Conservation (phyloP, 805 yeast species). For the Citeromyces matritensis region DNA sequence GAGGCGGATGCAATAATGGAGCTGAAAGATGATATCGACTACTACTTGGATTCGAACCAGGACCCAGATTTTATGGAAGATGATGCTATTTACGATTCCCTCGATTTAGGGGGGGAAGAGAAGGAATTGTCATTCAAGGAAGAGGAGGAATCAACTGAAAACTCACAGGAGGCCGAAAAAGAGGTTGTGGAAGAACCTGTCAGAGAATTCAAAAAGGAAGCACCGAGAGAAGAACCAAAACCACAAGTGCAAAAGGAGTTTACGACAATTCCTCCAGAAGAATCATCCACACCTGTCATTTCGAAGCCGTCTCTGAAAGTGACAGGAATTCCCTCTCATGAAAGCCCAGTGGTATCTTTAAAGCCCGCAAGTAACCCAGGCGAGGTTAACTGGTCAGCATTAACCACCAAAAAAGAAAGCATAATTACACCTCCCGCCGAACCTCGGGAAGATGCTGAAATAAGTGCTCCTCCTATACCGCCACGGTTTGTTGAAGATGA, state of each 20-base stretch:
- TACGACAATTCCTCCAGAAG: no score
- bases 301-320: no score
- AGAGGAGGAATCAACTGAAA: slow-evolving; percentile 1
- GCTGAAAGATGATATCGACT: slow-evolving; percentile 79
- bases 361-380: not conserved
- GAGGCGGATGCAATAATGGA: slow-evolving; percentile 63
- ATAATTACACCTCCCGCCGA: no score
- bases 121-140: not conserved
- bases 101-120: slow-evolving; percentile 32
- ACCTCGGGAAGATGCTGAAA: no score
- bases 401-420: not conserved
- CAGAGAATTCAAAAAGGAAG: no score
- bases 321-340: no score
- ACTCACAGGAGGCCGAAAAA: not conserved
- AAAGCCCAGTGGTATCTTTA: no score
- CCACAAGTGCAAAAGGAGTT: no score
- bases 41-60: slow-evolving; percentile 87
- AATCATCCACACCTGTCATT: no score
- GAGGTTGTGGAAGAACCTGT: no score
- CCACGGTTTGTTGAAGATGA: slow-evolving; percentile 6
- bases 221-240: no score
- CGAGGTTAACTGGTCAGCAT: not conserved
- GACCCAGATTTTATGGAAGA: slow-evolving; percentile 91
- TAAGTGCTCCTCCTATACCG: no score
- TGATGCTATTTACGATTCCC: slow-evolving; percentile 83